phyloP scores from a whole-genome alignment of 1,139 yeast genomes.

The Yamadazyma epiphylla region DNA sequence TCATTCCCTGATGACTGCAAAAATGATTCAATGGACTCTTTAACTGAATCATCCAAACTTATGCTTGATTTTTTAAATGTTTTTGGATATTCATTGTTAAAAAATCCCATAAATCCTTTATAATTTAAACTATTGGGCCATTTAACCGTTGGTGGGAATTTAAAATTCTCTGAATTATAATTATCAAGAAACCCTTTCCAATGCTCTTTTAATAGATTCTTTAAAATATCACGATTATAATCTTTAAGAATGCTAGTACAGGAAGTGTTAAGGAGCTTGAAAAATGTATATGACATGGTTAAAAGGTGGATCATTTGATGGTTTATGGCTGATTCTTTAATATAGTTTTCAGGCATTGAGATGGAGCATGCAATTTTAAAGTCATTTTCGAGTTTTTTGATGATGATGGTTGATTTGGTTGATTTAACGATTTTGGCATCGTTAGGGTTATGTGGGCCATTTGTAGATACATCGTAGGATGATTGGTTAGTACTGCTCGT shows the following conservation, averaged over 20 bases:
- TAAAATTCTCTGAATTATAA: slow-evolving; percentile 24
- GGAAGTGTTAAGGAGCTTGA: slow-evolving; percentile 26
- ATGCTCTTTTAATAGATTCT: slow-evolving; percentile 17
- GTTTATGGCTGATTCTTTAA: slow-evolving; percentile 20
- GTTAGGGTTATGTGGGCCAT: background rate
- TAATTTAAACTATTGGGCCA: slow-evolving; percentile 39
- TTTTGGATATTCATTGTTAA: slow-evolving; percentile 10
- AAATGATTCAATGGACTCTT: slow-evolving; percentile 16
- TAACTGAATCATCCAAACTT: slow-evolving; percentile 13
- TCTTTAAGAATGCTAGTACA: slow-evolving; percentile 15
- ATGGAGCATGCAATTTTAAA: slow-evolving; percentile 29
- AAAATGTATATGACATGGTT: slow-evolving; percentile 20
- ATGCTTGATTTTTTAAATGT: slow-evolving; percentile 31
- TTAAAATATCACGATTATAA: slow-evolving; percentile 16
- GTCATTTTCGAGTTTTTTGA: slow-evolving; percentile 22
- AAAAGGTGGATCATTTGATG: slow-evolving; percentile 26
- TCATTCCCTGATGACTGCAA: too few relatives aligned
- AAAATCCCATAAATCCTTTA: slow-evolving; percentile 34
- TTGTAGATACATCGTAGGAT: too few relatives aligned
- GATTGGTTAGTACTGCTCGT: too few relatives aligned
- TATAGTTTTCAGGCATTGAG: slow-evolving; percentile 12
- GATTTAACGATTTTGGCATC: slow-evolving; percentile 23
- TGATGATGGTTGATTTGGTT: slow-evolving; percentile 22
- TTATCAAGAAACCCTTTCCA: slow-evolving; percentile 28
- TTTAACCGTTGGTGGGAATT: slow-evolving; percentile 20